These are phyloP conservation scores for Tylopilus balloui DNA, from an alignment of 768 basidiomycete genomes.

Conservation along the genomic window DNA sequence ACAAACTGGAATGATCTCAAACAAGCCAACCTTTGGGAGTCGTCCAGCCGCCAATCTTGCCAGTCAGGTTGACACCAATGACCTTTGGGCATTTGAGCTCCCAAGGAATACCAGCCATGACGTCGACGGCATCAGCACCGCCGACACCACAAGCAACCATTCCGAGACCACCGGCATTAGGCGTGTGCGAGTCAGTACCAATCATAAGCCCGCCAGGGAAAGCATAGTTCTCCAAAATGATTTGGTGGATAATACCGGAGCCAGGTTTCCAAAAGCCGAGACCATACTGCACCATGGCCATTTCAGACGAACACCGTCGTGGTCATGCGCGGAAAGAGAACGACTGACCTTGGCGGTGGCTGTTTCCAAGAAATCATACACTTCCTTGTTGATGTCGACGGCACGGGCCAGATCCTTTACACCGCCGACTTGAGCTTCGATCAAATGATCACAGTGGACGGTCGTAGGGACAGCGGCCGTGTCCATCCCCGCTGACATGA, in stretches of 20 bases:
- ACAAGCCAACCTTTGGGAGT: conserved; percentile 78
- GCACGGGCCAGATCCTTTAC: conserved; percentile 91
- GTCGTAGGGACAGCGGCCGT: conserved; percentile 97
- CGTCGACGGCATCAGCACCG: conserved; percentile 98
- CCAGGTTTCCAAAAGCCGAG: conserved; percentile 99
- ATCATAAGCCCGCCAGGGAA: conserved; percentile 99
- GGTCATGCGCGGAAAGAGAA: not conserved
- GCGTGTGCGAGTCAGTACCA: conserved; percentile 98
- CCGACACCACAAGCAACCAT: conserved; percentile 99
- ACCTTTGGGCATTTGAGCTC: conserved; percentile 99
- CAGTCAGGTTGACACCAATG: conserved; percentile 94
- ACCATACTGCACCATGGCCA: conserved; percentile 60
- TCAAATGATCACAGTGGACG: conserved; percentile 98
- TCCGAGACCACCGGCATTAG: conserved; percentile 98
- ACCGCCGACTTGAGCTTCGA: conserved; percentile 95
- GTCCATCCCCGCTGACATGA: conserved; percentile 99
- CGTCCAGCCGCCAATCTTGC: conserved; percentile 95
- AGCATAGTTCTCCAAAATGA: conserved; percentile 98
- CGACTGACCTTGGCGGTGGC: conserved; percentile 79
- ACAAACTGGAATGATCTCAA: not conserved
- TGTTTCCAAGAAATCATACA: conserved; percentile 98
- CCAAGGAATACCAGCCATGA: conserved; percentile 98
- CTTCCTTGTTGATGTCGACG: conserved; percentile 93
- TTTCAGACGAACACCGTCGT: not conserved
- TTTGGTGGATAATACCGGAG: conserved; percentile 98